Evolutionary conservation across 257 asterid species (phyloP), one percentile per base, ranked within the genome.

Genomic region (Primulina huaijiensis): DNA sequence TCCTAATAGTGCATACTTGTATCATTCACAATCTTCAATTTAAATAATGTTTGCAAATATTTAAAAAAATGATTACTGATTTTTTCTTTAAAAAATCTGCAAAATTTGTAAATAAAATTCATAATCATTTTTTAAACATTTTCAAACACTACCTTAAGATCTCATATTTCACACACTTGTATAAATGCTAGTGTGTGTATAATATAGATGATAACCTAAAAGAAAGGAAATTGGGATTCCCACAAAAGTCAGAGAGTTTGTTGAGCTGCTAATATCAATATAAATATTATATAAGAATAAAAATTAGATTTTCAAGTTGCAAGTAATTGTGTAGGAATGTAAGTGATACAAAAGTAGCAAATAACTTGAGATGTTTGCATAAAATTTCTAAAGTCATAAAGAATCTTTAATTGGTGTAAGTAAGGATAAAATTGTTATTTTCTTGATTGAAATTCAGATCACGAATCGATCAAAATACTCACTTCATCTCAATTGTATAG

Each of bases 261-360:
- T 74, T 62, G 77, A 64, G 71, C 82, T 33, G 72, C 46, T 57
- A 23, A 53, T 64, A 38, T 70, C 76, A 74, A 65, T 64, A 14
- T 30, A 11, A 4, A 25, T n/a, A 23, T 58, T 33, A 4, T n/a
- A 7, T 8, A 2, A 21, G 31, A 43, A 60, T 33, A 64, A 35
- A 38, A 6, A 12, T 33, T 11, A 38, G 11, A 29, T 11, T 11
- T 16, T 10, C 38, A 31, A 1, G 30, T 30, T 29, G 58, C 55
- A 34, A 65, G 8, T 31, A 31, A 31, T 67, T 29, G 30, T 20
- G 27, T 60, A 58, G 4, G 72, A 56, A 67, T 43, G 79, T 74
- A 21, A 70, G 12, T 29, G 65, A 56, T 66, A 78, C 82, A 74
- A 70, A 70, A 78, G 82, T 27, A 38, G n/a, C 71, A 71, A 71